Evolutionary conservation across 2,329 filamentous ascomycete genomes (phyloP).

Genomic region (Cercospora sp.): DNA sequence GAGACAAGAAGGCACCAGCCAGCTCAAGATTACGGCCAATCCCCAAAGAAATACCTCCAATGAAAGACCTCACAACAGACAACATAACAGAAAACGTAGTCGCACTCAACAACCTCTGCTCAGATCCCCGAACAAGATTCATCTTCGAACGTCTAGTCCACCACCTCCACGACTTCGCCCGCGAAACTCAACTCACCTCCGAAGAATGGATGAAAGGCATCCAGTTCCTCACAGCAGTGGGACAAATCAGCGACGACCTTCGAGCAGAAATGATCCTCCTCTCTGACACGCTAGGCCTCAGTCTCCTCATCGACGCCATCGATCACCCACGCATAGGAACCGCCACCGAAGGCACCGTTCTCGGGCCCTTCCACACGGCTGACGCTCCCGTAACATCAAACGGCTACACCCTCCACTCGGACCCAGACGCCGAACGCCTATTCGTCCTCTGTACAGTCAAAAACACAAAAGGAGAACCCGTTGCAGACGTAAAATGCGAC

Average conservation of each 20-base stretch:
- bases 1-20: not conserved
- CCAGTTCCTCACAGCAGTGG: constrained; percentile 68
- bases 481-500: constrained; percentile 69
- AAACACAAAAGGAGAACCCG: constrained; percentile 62
- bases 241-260: constrained; percentile 55
- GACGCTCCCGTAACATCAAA: constrained; percentile 61
- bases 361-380: constrained; percentile 80
- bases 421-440: constrained; percentile 67
- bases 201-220: constrained; percentile 76
- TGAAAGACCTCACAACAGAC: constrained; percentile 72
- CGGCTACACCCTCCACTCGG: constrained; percentile 65
- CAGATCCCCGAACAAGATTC: constrained; percentile 67
- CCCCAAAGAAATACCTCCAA: constrained; percentile 42
- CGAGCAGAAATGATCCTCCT: constrained; percentile 69
- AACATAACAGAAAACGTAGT: constrained; percentile 77
- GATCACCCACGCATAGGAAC: constrained; percentile 73
- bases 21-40: constrained; percentile 2
- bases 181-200: constrained; percentile 73
- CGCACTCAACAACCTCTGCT: constrained; percentile 69
- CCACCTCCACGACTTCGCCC: constrained; percentile 78
- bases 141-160: constrained; percentile 72
- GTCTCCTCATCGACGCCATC: constrained; percentile 76
- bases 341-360: constrained; percentile 73
- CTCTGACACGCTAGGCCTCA: constrained; percentile 77
- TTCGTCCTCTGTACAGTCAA: constrained; percentile 70